Evolutionary conservation across 352 stramenopile species (phyloP), one percentile per base, ranked within the genome.

Genomic region (Pythium folliculosum): DNA sequence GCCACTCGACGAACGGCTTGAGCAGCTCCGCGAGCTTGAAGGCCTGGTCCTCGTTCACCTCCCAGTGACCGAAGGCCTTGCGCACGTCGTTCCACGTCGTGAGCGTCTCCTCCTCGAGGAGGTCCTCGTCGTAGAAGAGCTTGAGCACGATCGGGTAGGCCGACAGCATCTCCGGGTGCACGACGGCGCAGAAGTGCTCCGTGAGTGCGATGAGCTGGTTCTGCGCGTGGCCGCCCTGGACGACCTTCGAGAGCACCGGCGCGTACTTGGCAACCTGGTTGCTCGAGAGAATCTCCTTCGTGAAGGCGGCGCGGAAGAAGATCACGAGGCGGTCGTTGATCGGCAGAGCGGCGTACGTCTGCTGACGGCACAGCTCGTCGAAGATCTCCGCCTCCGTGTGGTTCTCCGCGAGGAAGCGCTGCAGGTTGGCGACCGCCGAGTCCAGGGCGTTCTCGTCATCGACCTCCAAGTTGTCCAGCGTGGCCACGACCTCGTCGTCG

Each of bases 81-180:
- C 86, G 82, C 19, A 78, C 86, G 70, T 77, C 82, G 9, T 88
- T 86, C 97, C 97, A 99, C 50, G 93, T 81, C 5, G 99, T 73
- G 19, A 99, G 92, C 32, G 78, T 92, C 56, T 99, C 96, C 69
- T 99, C 97, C 43, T 98, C 91, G 16, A 99, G 71, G 14, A 98
- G 70, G 68, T 99, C 97, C 57, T 98, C 91, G 70, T 99, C 97
- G 80, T 98, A 99, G 8, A 99, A 69, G 16, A 98, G 80, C 87
- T 99, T 99, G 23, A 99, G 77, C 30, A 99, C 77, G 43, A 99
- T 91, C 32, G 96, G 91, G 77, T 98, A 99, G 47, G 85, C 84
- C 30, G 69, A 72, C 21, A 82, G 65, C 19, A 96, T 64, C 27
- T 85, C 73, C 19, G 93, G 82, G 64, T 96, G 87, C 72, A 97